These are phyloP conservation scores for Neurospora sp. DNA, from an alignment of 495 filamentous ascomycete genomes.

Conservation along the genomic window DNA sequence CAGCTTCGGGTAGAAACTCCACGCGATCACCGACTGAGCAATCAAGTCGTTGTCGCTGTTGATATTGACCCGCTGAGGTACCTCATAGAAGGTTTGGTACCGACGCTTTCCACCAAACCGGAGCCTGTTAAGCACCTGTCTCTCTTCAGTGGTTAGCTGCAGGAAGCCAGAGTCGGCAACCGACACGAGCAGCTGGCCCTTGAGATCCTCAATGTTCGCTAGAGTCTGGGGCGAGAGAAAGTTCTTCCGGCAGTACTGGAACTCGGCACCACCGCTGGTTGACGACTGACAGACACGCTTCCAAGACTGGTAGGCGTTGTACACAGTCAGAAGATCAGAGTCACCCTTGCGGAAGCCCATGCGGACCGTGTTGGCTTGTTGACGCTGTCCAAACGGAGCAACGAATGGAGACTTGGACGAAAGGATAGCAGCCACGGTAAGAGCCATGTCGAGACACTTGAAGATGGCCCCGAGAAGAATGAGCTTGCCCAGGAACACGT, in stretches of 20 bases:
- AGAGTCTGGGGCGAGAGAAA: conserved; percentile 78
- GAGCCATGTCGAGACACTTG: conserved; percentile 77
- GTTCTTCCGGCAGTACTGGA: conserved; percentile 84
- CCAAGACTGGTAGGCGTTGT: conserved; percentile 89
- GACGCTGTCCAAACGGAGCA: conserved; percentile 69
- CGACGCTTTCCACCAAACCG: conserved; percentile 39
- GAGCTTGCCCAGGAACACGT: conserved; percentile 90
- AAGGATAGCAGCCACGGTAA: conserved; percentile 85
- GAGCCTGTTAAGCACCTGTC: conserved; percentile 50
- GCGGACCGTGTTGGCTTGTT: conserved; percentile 67
- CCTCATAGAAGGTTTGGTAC: conserved; percentile 64
- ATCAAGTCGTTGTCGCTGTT: conserved; percentile 72
- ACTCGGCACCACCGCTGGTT: conserved; percentile 56
- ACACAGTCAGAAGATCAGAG: conserved; percentile 84
- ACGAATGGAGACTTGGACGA: conserved; percentile 93
- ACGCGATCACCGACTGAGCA: conserved; percentile 69
- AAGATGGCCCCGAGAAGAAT: conserved; percentile 76
- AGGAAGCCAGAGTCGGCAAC: conserved; percentile 77
- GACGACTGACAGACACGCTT: conserved; percentile 57
- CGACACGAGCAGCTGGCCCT: conserved; percentile 74
- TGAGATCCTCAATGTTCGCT: conserved; percentile 85
- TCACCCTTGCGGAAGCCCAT: conserved; percentile 73
- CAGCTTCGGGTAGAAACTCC: conserved; percentile 92
- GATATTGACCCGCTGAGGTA: conserved; percentile 60
- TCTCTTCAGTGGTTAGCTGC: conserved; percentile 58